Conservation (phyloP, 352 stramenopile species). For the Globisporangium ultimum region DNA sequence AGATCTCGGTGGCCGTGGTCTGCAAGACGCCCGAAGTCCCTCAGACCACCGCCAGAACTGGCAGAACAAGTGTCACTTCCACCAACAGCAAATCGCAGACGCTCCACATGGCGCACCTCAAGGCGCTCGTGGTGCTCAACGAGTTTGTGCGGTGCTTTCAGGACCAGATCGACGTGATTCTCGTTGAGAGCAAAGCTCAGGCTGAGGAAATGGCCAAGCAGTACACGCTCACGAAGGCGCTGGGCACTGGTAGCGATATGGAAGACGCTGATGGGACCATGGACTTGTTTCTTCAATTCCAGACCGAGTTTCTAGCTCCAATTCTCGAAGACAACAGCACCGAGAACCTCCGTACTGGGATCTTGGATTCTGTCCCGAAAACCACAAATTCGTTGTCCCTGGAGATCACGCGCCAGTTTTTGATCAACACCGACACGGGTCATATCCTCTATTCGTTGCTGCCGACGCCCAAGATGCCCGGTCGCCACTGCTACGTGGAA, state of each 20-base stretch:
- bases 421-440: slow-evolving; percentile 37
- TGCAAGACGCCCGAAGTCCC: slow-evolving; percentile 16
- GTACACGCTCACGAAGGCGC: slow-evolving; percentile 48
- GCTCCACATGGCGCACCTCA: slow-evolving; percentile 34
- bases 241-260: slow-evolving; percentile 6
- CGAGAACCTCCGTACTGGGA: slow-evolving; percentile 8
- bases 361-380: slow-evolving; percentile 11
- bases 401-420: slow-evolving; percentile 23
- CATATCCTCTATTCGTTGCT: slow-evolving; percentile 20
- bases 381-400: not conserved
- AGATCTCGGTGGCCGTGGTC: slow-evolving; percentile 42
- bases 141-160: slow-evolving; percentile 32
- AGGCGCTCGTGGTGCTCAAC: slow-evolving; percentile 41
- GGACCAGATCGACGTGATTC: slow-evolving; percentile 25
- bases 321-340: slow-evolving; percentile 29
- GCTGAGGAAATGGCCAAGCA: slow-evolving; percentile 34
- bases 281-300: slow-evolving; percentile 41
- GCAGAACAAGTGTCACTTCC: not conserved
- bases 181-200: slow-evolving; percentile 24
- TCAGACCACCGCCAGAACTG: not conserved
- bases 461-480: not conserved
- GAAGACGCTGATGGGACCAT: slow-evolving; percentile 15
- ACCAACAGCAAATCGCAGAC: not conserved
- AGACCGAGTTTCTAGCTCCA: slow-evolving; percentile 26
- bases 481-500: slow-evolving; percentile 6